Percentiles rank a stretch among this genome's conserved stretches.
Conservation (phyloP, 2,329 filamentous ascomycete species). For the Arthrobotrys entomopaga region DNA sequence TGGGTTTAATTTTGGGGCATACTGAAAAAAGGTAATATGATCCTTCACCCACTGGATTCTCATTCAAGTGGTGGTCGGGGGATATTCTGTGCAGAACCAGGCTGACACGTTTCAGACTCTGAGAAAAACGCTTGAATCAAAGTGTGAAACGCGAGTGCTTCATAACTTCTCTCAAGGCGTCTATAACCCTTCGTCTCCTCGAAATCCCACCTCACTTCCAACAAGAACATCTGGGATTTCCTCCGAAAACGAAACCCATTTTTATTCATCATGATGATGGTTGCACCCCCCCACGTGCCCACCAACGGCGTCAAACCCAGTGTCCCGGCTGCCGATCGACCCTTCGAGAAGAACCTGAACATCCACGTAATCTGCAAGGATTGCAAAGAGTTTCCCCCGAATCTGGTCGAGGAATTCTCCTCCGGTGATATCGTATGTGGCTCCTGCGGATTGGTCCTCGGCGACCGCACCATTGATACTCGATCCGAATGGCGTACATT, state of each 20-base stretch:
- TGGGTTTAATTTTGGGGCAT: conserved; percentile 20
- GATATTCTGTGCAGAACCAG: conserved; percentile 15
- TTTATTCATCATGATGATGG: conserved; percentile 44
- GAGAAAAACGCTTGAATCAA: conserved; percentile 14
- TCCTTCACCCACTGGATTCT: conserved; percentile 29
- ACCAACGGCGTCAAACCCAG: conserved; percentile 48
- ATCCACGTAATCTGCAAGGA: conserved; percentile 87
- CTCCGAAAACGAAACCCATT: conserved; percentile 2
- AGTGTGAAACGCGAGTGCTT: conserved; percentile 29
- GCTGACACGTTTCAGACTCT: conserved; percentile 16
- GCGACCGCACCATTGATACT: conserved; percentile 90
- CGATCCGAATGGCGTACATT: conserved; percentile 99
- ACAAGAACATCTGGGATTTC: conserved; percentile 51
- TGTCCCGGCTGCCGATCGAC: conserved; percentile 61
- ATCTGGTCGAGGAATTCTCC: conserved; percentile 91
- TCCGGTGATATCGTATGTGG: conserved; percentile 92
- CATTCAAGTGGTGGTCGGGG: conserved; percentile 33
- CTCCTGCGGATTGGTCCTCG: conserved; percentile 89
- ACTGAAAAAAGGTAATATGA: conserved; percentile 54
- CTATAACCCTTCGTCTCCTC: conserved; percentile 6
- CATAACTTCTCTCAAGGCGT: conserved; percentile 4
- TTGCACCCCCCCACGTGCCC: conserved; percentile 26
- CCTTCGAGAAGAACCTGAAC: conserved; percentile 85
- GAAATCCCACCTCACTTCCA: conserved; percentile 47
- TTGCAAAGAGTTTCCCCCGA: conserved; percentile 90